Evolutionary conservation across 176 grass and related monocot species (phyloP).

Genomic region (Phoenix dactylifera): DNA sequence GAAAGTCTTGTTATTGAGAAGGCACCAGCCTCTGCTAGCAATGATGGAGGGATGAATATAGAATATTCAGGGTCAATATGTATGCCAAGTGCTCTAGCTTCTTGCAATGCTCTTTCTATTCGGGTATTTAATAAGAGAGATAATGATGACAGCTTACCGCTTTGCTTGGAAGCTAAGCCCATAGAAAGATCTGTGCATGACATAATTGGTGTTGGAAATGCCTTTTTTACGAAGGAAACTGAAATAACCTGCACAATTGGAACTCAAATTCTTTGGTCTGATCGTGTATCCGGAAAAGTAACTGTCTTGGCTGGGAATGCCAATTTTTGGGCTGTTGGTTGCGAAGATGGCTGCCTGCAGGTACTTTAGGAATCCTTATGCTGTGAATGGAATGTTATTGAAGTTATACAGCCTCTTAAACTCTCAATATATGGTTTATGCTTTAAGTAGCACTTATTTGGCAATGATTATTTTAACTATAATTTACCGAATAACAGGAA

Average conservation of each 20-base stretch:
- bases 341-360: conserved; percentile 89
- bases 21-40: conserved; percentile 25
- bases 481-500: too few species aligned
- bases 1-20: conserved; percentile 87
- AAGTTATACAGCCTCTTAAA: too few species aligned
- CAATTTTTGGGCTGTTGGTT: conserved; percentile 93
- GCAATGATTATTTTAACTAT: too few species aligned
- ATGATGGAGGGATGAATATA: conserved; percentile 45
- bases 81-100: conserved; percentile 23
- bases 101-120: conserved; percentile 41
- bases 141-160: conserved; percentile 38
- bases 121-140: conserved; percentile 45
- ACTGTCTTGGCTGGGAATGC: conserved; percentile 85
- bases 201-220: conserved; percentile 42
- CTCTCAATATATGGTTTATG: too few species aligned
- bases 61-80: conserved; percentile 43
- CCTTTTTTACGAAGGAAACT: conserved; percentile 68
- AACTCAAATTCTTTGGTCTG: conserved; percentile 71
- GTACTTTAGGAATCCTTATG: conserved; percentile 23
- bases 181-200: conserved; percentile 65
- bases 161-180: conserved; percentile 61
- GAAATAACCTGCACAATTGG: conserved; percentile 62
- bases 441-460: too few species aligned
- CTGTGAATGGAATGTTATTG: too few species aligned
- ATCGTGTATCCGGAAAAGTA: conserved; percentile 80